These are phyloP conservation scores for Cyberlindnera subsufficiens DNA, from an alignment of 805 yeast genomes.

Conservation along the genomic window DNA sequence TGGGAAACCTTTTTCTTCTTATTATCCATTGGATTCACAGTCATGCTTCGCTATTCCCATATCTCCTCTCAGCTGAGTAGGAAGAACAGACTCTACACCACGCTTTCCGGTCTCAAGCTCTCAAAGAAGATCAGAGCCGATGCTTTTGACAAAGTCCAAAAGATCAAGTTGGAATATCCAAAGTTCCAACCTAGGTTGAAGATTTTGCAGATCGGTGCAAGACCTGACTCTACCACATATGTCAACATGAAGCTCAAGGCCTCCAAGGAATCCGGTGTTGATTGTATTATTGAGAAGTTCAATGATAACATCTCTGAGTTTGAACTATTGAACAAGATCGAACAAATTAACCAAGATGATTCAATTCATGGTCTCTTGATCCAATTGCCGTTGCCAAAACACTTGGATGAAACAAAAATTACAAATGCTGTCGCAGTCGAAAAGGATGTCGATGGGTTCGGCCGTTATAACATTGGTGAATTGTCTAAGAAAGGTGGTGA, in stretches of 20 bases:
- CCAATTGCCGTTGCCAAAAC: conserved; percentile 73
- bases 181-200: conserved; percentile 59
- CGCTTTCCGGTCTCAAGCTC: conserved; percentile 42
- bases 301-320: conserved; percentile 52
- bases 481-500: conserved; percentile 66
- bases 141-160: conserved; percentile 31
- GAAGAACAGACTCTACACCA: conserved; percentile 21
- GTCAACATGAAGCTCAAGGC: conserved; percentile 78
- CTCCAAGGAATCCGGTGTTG: conserved; percentile 62
- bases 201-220: conserved; percentile 70
- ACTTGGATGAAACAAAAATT: conserved; percentile 58
- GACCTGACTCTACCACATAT: conserved; percentile 79
- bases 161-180: conserved; percentile 33
- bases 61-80: conserved; percentile 11
- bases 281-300: conserved; percentile 53
- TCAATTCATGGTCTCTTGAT: conserved; percentile 68
- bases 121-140: conserved; percentile 40
- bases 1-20: no score
- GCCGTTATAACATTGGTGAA: conserved; percentile 73
- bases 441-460: conserved; percentile 84
- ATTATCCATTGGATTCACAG: neutral
- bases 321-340: conserved; percentile 48
- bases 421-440: conserved; percentile 60
- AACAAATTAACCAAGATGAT: conserved; percentile 49
- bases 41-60: conserved; percentile 9